Percentiles rank a stretch among this genome's conserved stretches.
Conservation (phyloP, 2,329 filamentous ascomycete species). For the Cladosporium sp. region DNA sequence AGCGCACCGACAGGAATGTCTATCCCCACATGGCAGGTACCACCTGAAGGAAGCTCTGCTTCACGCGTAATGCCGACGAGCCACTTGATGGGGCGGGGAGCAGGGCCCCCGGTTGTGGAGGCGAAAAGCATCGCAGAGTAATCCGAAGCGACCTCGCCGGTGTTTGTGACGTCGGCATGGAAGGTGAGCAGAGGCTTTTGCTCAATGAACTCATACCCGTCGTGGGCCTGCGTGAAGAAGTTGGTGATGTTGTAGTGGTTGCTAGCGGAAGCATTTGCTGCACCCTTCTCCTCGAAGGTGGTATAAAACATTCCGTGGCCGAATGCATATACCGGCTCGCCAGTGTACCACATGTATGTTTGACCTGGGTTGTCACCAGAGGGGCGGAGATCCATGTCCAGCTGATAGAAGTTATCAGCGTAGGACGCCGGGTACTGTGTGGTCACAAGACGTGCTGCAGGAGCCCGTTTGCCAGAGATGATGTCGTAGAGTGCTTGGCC, state of each 20-base stretch:
- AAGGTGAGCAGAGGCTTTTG: slow-evolving; percentile 35
- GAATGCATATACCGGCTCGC: slow-evolving; percentile 36
- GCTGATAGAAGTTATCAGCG: slow-evolving; percentile 22
- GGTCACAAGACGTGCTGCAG: slow-evolving; percentile 36
- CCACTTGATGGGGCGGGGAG: slow-evolving; percentile 38
- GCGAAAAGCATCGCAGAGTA: slow-evolving; percentile 38
- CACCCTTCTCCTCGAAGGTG: slow-evolving; percentile 27
- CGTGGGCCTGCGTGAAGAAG: slow-evolving; percentile 27
- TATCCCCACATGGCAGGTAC: slow-evolving; percentile 23
- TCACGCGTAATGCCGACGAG: slow-evolving; percentile 27
- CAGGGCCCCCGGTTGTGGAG: slow-evolving; percentile 33
- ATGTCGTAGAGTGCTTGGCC: slow-evolving; percentile 38
- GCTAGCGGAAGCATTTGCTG: slow-evolving; percentile 7
- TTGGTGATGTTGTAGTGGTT: slow-evolving; percentile 30
- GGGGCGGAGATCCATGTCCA: slow-evolving; percentile 32
- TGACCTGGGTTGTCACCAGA: slow-evolving; percentile 32
- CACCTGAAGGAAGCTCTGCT: slow-evolving; percentile 14
- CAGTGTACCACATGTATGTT: slow-evolving; percentile 41
- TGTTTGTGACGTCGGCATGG: slow-evolving; percentile 33
- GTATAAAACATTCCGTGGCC: slow-evolving; percentile 42
- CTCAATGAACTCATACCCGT: slow-evolving; percentile 23
- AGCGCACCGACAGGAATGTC: slow-evolving; percentile 35
- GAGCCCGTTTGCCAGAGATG: slow-evolving; percentile 35
- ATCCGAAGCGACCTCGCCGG: slow-evolving; percentile 32
- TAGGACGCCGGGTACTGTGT: slow-evolving; percentile 35